Base-by-base conservation (phyloP, 257 asterid genomes). In the Agastache rugosa region DNA sequence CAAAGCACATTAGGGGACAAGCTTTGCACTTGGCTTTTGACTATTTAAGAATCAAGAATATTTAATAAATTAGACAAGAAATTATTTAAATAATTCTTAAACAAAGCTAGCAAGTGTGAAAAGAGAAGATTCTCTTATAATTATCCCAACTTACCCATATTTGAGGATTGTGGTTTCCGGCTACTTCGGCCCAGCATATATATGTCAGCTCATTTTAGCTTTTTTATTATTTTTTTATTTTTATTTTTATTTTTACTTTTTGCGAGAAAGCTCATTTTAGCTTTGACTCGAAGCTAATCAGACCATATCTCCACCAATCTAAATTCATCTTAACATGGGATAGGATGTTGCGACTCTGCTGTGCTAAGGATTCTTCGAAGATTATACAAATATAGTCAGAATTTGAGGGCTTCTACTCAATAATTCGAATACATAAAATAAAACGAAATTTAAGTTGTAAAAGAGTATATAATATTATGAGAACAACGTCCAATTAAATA, bases 1-100 rank as follows among this genome's bases (percentile, higher is more conserved):
- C 67, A 67, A 73, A 66, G 73, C 71, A 82, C 67, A 47, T 72
- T 74, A 56, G 58, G 55, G 77, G 80, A 82, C 79, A 63, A 25
- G 25, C 65, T 50, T 50, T 73, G 17, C 77, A 72, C 75, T 50
- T 55, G 8, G 14, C 72, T 23, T 79, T 62, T 72, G 63, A 71
- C 74, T 67, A 17, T 62, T 41, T 41, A 31, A 65, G 68, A 76
- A 82, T 82, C 79, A 63, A 67, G 73, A 79, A 37, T 50, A 62
- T 70, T 54, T 19, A 53, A 44, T 42, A 63, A 67, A 51, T 12
- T 60, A 41, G 20, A 41, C 6, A 69, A 48, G 55, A 55, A 62
- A 15, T 39, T 23, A 56, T 55, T 25, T 25, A 72, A 39, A 31
- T 73, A 17, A 48, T 14, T n/a, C 17, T 19, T 9, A 47, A 55